phyloP scores from a whole-genome alignment of 306 rosid genomes.

The Lathyrus sativus region DNA sequence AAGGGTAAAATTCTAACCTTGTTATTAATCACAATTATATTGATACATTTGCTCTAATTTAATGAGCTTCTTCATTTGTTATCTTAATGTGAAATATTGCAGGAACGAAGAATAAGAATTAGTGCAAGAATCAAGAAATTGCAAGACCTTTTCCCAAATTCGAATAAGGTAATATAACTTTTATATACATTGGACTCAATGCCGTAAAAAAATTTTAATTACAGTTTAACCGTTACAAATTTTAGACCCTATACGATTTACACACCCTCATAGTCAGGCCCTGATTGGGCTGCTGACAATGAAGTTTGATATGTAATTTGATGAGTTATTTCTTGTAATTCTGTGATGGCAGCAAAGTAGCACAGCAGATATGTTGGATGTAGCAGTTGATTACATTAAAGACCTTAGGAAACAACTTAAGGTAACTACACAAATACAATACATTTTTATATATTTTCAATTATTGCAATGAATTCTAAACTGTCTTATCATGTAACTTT shows the following conservation, averaged over 20 bases:
- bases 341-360: constrained; percentile 65
- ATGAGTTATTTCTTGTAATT: constrained; percentile 17
- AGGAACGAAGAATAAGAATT: constrained; percentile 86
- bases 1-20: constrained; percentile 56
- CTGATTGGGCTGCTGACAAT: no score
- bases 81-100: constrained; percentile 34
- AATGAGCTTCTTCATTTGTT: background rate
- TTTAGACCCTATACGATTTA: no score
- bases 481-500: constrained; percentile 29
- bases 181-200: no score
- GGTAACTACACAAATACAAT: constrained; percentile 48
- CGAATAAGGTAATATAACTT: constrained; percentile 67
- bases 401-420: constrained; percentile 72
- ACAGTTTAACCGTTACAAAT: no score
- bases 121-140: constrained; percentile 79
- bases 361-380: constrained; percentile 87
- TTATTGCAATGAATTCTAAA: constrained; percentile 3
- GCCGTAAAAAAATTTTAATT: no score
- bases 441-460: background rate
- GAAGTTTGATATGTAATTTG: background rate
- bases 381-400: constrained; percentile 72
- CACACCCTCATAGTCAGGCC: no score
- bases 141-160: constrained; percentile 78
- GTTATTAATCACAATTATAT: background rate
- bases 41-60: background rate